Percentiles rank a stretch among this genome's conserved stretches.
Evolutionary conservation across 208 protist genomes (phyloP).

Genomic region (Naegleria fowleri): DNA sequence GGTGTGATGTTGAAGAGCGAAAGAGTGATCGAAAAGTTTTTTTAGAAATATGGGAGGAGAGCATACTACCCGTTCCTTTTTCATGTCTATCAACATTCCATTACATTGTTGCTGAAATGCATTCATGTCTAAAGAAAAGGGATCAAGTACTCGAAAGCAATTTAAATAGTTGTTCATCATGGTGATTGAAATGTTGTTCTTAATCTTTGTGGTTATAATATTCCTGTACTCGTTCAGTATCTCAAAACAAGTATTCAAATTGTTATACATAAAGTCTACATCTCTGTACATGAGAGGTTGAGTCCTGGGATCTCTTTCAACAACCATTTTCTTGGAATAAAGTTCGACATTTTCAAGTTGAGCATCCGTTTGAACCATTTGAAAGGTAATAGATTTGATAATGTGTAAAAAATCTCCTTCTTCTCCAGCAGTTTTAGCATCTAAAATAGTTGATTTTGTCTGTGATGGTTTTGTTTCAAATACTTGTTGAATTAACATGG

Average conservation of each 20-base stretch:
- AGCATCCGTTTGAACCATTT: constrained; percentile 6
- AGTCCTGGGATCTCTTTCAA: neutral
- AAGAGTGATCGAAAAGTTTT: neutral
- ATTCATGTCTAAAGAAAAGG: neutral
- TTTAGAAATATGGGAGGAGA: neutral
- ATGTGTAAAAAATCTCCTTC: neutral
- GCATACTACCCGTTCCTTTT: neutral
- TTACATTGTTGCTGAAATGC: neutral
- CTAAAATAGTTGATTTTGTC: neutral
- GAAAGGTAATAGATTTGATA: constrained; percentile 9
- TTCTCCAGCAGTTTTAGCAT: neutral
- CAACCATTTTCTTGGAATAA: constrained; percentile 3
- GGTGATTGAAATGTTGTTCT: neutral
- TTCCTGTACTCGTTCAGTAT: constrained; percentile 16
- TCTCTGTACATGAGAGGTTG: neutral
- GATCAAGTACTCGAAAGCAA: neutral
- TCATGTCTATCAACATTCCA: neutral
- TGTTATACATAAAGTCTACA: neutral
- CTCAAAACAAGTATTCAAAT: neutral
- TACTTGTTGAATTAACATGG: neutral
- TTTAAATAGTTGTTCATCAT: neutral
- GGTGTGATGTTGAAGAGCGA: neutral
- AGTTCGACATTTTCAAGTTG: constrained; percentile 5
- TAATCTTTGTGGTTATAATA: neutral
- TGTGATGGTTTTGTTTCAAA: neutral